These are phyloP conservation scores for Glycyrrhiza uralensis DNA, from an alignment of 306 rosid genomes.

Conservation along the genomic window DNA sequence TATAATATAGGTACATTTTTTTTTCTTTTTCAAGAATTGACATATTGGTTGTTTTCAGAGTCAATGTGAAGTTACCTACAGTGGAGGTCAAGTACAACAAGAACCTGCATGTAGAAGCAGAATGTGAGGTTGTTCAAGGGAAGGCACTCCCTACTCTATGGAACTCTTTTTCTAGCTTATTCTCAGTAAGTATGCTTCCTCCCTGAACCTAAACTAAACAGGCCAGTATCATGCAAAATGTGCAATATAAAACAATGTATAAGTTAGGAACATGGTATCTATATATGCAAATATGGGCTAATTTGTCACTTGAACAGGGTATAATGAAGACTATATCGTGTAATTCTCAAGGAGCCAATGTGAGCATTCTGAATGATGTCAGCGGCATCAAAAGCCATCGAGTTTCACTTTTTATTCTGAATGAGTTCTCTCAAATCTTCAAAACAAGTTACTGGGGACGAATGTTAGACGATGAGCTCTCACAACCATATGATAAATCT, in stretches of 20 bases:
- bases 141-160: conserved; percentile 61
- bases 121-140: conserved; percentile 58
- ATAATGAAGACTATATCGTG: conserved; percentile 40
- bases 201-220: conserved; percentile 12
- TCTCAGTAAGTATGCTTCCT: conserved; percentile 45
- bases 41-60: conserved; percentile 37
- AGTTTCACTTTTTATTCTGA: conserved; percentile 66
- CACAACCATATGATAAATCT: conserved; percentile 56
- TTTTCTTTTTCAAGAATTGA: conserved; percentile 32
- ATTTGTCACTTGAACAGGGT: conserved; percentile 35
- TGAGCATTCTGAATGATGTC: conserved; percentile 49
- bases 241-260: conserved; percentile 7
- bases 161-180: conserved; percentile 43
- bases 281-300: conserved; percentile 20
- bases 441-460: conserved; percentile 51
- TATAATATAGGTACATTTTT: not conserved
- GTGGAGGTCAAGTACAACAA: conserved; percentile 57
- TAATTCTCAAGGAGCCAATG: conserved; percentile 39
- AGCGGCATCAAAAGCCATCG: conserved; percentile 56
- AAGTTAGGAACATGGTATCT: not conserved
- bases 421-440: conserved; percentile 53
- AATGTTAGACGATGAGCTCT: conserved; percentile 52
- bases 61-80: conserved; percentile 45
- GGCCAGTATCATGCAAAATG: not conserved
- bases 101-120: conserved; percentile 47